phyloP scores from a whole-genome alignment of 2,329 filamentous ascomycete genomes.

The Westerdykella sp. region DNA sequence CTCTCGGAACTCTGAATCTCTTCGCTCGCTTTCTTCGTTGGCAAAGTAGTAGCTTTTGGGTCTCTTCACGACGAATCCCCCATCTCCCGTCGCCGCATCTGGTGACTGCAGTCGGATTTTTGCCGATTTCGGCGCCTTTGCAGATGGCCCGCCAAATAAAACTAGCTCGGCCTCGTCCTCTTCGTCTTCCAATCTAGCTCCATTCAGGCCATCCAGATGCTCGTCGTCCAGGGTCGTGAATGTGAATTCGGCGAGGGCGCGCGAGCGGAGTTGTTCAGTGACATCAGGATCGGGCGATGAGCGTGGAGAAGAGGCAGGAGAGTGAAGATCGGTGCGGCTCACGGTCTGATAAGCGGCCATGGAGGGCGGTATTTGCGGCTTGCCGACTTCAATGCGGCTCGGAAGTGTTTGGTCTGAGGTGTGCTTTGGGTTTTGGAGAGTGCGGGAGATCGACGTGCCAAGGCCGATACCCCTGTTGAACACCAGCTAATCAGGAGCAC shows the following conservation, averaged over 20 bases:
- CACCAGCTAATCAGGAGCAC: too few relatives aligned
- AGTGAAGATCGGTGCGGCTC: slow-evolving; percentile 31
- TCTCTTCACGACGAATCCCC: slow-evolving; percentile 25
- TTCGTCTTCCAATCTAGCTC: slow-evolving; percentile 1
- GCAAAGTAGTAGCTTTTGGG: slow-evolving; percentile 33
- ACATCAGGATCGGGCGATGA: slow-evolving; percentile 32
- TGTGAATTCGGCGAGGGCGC: slow-evolving; percentile 17
- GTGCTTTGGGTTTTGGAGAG: too few relatives aligned
- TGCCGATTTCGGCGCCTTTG: slow-evolving; percentile 15
- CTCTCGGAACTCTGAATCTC: slow-evolving; percentile 16
- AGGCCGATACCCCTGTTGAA: too few relatives aligned
- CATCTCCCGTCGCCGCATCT: slow-evolving; percentile 16
- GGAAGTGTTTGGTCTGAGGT: neutral
- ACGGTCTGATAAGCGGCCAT: slow-evolving; percentile 19
- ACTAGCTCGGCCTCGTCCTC: slow-evolving; percentile 31
- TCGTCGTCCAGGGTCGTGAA: slow-evolving; percentile 13
- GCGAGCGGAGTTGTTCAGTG: slow-evolving; percentile 25
- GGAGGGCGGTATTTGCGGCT: neutral
- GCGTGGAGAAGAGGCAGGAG: slow-evolving; percentile 27
- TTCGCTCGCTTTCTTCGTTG: slow-evolving; percentile 13
- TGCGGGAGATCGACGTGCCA: too few relatives aligned
- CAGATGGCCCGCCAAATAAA: slow-evolving; percentile 27
- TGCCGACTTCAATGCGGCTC: neutral
- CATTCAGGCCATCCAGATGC: neutral
- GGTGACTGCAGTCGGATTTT: slow-evolving; percentile 32